phyloP scores from a whole-genome alignment of 1,139 yeast species.

The Debaryomyces sp. region DNA sequence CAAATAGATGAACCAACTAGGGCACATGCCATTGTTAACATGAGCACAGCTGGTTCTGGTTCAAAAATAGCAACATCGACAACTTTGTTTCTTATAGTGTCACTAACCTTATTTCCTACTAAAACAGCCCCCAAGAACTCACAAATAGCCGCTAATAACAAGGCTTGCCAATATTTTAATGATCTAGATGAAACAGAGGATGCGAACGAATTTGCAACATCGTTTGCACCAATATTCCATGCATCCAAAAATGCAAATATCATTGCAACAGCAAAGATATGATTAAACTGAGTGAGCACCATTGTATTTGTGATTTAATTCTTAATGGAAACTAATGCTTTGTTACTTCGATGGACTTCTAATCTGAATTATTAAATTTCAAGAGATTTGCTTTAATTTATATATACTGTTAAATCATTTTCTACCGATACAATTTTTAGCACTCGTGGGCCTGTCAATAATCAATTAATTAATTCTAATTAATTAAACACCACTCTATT shows the following conservation, averaged over 20 bases:
- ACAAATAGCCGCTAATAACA: conserved; percentile 66
- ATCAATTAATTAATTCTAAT: background rate
- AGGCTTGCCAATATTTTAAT: conserved; percentile 73
- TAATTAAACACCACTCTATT: background rate
- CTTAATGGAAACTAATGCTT: background rate
- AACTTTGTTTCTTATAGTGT: conserved; percentile 66
- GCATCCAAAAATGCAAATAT: conserved; percentile 78
- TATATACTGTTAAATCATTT: background rate
- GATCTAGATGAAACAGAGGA: conserved; percentile 74
- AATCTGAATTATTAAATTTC: background rate
- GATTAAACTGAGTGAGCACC: conserved; percentile 51
- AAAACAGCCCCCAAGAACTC: conserved; percentile 77
- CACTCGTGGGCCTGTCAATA: background rate
- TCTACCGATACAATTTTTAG: background rate
- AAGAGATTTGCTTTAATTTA: background rate
- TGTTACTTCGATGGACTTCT: background rate
- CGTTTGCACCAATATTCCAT: conserved; percentile 84
- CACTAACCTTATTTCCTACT: conserved; percentile 71
- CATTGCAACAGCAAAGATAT: conserved; percentile 67
- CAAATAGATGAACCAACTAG: conserved; percentile 74
- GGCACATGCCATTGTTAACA: conserved; percentile 79
- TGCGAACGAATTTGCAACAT: conserved; percentile 80
- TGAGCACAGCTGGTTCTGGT: conserved; percentile 65
- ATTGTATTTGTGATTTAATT: background rate
- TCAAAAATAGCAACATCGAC: conserved; percentile 53